These are phyloP conservation scores for Pythium rishiriense DNA, from an alignment of 352 stramenopile species.

Conservation along the genomic window DNA sequence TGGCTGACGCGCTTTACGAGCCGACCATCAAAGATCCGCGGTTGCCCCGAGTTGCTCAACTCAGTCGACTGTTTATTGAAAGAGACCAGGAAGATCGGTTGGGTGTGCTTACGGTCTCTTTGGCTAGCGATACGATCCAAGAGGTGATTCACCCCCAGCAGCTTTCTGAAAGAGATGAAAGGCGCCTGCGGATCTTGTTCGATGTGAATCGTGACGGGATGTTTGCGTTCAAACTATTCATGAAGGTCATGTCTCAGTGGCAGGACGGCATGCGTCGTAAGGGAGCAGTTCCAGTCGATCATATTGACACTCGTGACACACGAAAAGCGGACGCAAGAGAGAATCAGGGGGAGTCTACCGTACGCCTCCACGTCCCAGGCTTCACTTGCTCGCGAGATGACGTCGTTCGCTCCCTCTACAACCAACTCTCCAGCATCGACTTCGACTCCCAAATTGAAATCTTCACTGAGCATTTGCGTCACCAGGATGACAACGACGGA, in stretches of 20 bases:
- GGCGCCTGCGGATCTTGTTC: constrained; percentile 63
- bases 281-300: neutral
- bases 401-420: constrained; percentile 53
- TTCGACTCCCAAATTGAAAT: constrained; percentile 69
- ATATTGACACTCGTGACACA: no score
- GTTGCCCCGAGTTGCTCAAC: constrained; percentile 45
- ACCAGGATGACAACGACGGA: constrained; percentile 32
- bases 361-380: neutral
- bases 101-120: constrained; percentile 32
- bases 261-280: neutral
- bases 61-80: constrained; percentile 51
- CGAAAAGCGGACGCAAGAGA: neutral
- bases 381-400: constrained; percentile 26
- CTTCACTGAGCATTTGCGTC: constrained; percentile 54
- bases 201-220: constrained; percentile 56
- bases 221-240: constrained; percentile 72
- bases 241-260: constrained; percentile 75
- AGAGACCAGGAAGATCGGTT: constrained; percentile 26
- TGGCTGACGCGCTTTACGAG: constrained; percentile 36
- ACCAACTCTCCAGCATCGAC: constrained; percentile 68
- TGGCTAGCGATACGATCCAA: constrained; percentile 39
- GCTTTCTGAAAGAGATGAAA: constrained; percentile 35
- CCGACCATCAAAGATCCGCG: constrained; percentile 9
- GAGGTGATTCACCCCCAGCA: constrained; percentile 27
- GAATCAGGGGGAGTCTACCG: neutral